These are phyloP conservation scores for Gossypioides kirkii DNA, from an alignment of 345 rosid species.

Conservation along the genomic window DNA sequence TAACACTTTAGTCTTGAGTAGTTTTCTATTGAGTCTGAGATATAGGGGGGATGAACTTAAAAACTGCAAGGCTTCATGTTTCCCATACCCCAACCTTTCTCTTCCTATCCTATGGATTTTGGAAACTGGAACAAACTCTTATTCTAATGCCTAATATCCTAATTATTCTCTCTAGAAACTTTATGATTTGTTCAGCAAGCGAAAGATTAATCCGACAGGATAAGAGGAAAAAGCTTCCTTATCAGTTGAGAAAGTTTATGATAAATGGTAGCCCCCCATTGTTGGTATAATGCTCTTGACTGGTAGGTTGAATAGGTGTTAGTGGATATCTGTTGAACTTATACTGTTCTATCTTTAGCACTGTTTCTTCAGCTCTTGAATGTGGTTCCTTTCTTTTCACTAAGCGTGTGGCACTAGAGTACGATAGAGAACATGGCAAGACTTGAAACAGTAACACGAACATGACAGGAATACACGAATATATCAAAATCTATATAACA, in stretches of 20 bases:
- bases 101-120: no score
- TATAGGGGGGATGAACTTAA: no score
- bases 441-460: neutral
- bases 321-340: neutral
- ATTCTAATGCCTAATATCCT: no score
- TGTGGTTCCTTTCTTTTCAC: neutral
- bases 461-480: neutral
- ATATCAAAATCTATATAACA: no score
- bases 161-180: no score
- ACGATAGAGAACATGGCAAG: neutral
- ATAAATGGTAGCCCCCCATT: neutral
- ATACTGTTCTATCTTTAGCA: neutral
- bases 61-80: no score
- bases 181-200: neutral
- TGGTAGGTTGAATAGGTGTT: slow-evolving; percentile 1
- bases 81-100: no score
- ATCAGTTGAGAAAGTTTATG: neutral
- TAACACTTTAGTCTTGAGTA: no score
- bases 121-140: no score
- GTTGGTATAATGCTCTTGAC: slow-evolving; percentile 1
- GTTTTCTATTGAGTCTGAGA: no score
- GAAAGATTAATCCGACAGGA: neutral
- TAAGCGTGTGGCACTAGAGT: neutral
- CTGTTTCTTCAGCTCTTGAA: neutral
- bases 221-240: neutral